Percentiles rank a stretch among this genome's conserved stretches.
These are phyloP conservation scores for Marasmius sp. DNA, from an alignment of 1,284 basidiomycete species.

Conservation along the genomic window DNA sequence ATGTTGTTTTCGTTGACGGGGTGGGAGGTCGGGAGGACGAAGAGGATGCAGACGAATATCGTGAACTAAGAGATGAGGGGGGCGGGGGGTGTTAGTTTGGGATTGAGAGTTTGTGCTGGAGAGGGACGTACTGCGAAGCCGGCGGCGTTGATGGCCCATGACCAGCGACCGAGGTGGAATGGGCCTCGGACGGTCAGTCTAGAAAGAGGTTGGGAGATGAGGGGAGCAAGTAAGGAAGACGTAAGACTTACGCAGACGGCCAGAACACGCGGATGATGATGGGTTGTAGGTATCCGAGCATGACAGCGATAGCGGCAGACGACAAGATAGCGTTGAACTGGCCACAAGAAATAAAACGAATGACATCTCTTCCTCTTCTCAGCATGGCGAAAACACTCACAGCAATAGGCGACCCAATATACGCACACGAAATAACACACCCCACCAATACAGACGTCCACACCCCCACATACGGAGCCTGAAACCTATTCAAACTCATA, in stretches of 20 bases:
- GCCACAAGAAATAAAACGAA: neutral
- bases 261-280: slow-evolving; percentile 61
- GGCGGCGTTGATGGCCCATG: slow-evolving; percentile 50
- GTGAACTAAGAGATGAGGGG: too few relatives aligned
- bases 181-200: slow-evolving; percentile 51
- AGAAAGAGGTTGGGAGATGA: neutral
- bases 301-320: slow-evolving; percentile 57
- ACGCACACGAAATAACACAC: slow-evolving; percentile 57
- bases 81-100: neutral
- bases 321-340: slow-evolving; percentile 59
- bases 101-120: neutral
- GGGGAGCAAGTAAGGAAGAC: neutral
- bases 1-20: slow-evolving; percentile 61
- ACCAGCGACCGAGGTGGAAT: slow-evolving; percentile 54
- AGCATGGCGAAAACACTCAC: slow-evolving; percentile 31
- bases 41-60: slow-evolving; percentile 54
- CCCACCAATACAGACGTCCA: slow-evolving; percentile 56
- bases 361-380: neutral
- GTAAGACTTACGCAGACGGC: slow-evolving; percentile 44
- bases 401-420: slow-evolving; percentile 55
- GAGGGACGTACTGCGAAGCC: slow-evolving; percentile 41
- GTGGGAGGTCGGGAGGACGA: slow-evolving; percentile 59
- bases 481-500: slow-evolving; percentile 51
- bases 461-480: slow-evolving; percentile 57
- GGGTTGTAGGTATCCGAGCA: slow-evolving; percentile 60